Evolutionary conservation across 2,329 filamentous ascomycete genomes (phyloP).

Genomic region (Trichophyton rubrum): DNA sequence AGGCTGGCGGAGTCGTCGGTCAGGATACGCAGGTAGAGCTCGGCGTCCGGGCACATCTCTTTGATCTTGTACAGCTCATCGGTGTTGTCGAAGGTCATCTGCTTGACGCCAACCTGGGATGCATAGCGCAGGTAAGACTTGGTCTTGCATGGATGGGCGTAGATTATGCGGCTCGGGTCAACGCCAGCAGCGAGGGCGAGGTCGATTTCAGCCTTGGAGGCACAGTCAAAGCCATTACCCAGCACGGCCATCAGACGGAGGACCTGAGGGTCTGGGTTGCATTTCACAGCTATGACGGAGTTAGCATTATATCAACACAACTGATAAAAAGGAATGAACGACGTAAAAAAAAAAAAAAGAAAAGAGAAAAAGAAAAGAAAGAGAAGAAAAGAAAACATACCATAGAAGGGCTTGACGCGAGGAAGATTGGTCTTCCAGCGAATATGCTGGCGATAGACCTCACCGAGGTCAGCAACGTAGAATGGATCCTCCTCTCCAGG

Average conservation of each 20-base stretch:
- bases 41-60: slow-evolving; percentile 73
- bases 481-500: slow-evolving; percentile 94
- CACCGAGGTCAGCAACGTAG: slow-evolving; percentile 94
- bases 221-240: slow-evolving; percentile 94
- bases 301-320: background rate
- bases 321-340: background rate
- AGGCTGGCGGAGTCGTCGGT: slow-evolving; percentile 92
- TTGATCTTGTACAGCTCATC: slow-evolving; percentile 98
- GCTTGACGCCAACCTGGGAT: slow-evolving; percentile 68
- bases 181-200: slow-evolving; percentile 73
- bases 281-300: slow-evolving; percentile 70
- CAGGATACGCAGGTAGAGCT: slow-evolving; percentile 86
- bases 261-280: slow-evolving; percentile 87
- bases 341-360: slow-evolving; percentile 8
- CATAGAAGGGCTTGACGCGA: slow-evolving; percentile 92
- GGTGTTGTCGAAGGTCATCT: slow-evolving; percentile 99
- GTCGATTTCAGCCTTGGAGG: slow-evolving; percentile 95
- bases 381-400: slow-evolving; percentile 39
- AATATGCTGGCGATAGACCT: slow-evolving; percentile 96
- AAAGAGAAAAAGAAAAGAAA: background rate
- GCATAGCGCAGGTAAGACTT: slow-evolving; percentile 94
- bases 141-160: slow-evolving; percentile 98
- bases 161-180: slow-evolving; percentile 85
- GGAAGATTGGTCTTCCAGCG: slow-evolving; percentile 93
- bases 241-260: slow-evolving; percentile 76